phyloP scores from a whole-genome alignment of 805 yeast genomes.

The Isabelozyma heimii region DNA sequence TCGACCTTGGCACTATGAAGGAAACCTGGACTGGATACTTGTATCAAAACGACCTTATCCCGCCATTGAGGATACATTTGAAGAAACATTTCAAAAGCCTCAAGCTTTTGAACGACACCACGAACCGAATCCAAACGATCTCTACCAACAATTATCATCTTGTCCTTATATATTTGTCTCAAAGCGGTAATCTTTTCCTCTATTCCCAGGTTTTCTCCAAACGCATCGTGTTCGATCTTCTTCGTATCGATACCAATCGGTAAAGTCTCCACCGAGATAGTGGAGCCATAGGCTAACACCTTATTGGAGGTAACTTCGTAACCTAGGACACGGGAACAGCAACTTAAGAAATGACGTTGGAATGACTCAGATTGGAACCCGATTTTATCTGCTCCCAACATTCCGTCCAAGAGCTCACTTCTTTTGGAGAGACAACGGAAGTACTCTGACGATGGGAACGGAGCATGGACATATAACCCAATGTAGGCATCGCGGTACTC shows the following conservation, averaged over 20 bases:
- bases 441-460: constrained; percentile 95
- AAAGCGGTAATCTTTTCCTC: constrained; percentile 67
- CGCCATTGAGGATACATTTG: constrained; percentile 93
- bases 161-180: constrained; percentile 56
- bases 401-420: constrained; percentile 78
- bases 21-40: constrained; percentile 81
- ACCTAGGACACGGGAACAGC: constrained; percentile 86
- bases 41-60: constrained; percentile 81
- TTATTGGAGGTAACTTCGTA: constrained; percentile 61
- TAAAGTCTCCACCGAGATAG: constrained; percentile 67
- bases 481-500: constrained; percentile 69
- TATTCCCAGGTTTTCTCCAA: constrained; percentile 35
- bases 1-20: constrained; percentile 65
- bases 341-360: constrained; percentile 85
- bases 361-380: constrained; percentile 86
- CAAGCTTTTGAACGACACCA: constrained; percentile 89
- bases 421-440: constrained; percentile 87
- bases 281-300: constrained; percentile 73
- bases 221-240: constrained; percentile 63
- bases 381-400: constrained; percentile 84
- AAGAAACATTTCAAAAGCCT: constrained; percentile 85
- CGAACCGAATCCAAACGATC: constrained; percentile 89
- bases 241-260: constrained; percentile 90
- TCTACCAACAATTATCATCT: constrained; percentile 86
- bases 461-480: constrained; percentile 80